Base-by-base conservation (phyloP, 2,329 filamentous ascomycete genomes). In the Lomentospora prolificans region DNA sequence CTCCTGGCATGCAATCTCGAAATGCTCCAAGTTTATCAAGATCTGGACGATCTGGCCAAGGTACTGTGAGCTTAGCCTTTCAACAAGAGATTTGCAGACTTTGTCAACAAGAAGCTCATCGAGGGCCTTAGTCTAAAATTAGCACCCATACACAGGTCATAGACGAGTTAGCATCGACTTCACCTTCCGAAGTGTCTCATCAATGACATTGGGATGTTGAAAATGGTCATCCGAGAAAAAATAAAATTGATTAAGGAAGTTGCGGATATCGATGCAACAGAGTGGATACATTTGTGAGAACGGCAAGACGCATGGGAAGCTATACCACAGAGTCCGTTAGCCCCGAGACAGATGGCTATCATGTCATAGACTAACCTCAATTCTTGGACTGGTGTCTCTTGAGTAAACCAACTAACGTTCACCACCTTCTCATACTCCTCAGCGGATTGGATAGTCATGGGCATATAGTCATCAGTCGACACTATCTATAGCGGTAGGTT, bases 251-350 rank as follows among this genome's bases (percentile, higher is more conserved):
- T 96, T 96, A 58, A 97, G 76, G 69, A 99, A 97, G 69, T 96
- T 96, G 41, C 92, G 84, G 63, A 99, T 96, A 65, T 97, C 90
- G 67, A 97, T 97, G 74, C 94, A 99, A 71, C 94, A 96, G 30
- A 97, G 78, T 1, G 94, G 92, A 67, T 99, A 99, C 94, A 99
- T 99, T 64, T 97, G 91, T 10, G 91, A 96, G 69, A 99, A 99
- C 0, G 94, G 95, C 1, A 99, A 76, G n/a, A 96, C 89, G 63
- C 87, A 95, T 4, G 94, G 95, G 67, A 96, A 96, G 10, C 88
- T 91, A 19, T 25, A n/a, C 59, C 12, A 6, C 39, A 41, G n/a
- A 24, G 50, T 50, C 59, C 64, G 65, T 66, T 60, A 19, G 57
- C 9, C n/a, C 3, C 54, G 44, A 12, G 22, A 22, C 6, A 31